These are phyloP conservation scores for Hippophae gyantsensis DNA, from an alignment of 306 rosid genomes.

Conservation along the genomic window DNA sequence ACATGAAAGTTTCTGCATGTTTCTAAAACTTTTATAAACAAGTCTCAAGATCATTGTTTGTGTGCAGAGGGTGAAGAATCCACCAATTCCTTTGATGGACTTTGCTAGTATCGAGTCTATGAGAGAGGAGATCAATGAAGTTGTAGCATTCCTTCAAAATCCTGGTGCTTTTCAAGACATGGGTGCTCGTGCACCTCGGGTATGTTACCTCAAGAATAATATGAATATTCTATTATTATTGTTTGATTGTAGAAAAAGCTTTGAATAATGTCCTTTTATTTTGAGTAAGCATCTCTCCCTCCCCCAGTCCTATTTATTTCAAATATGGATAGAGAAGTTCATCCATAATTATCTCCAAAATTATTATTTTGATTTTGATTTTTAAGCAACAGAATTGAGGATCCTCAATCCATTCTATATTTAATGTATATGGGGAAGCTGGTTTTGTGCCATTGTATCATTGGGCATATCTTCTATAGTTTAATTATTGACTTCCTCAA, in stretches of 20 bases:
- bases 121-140: slow-evolving; percentile 94
- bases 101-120: slow-evolving; percentile 87
- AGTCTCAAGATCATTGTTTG: slow-evolving; percentile 26
- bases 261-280: slow-evolving; percentile 6
- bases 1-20: slow-evolving; percentile 10
- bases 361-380: no score
- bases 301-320: neutral
- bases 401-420: no score
- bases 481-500: slow-evolving; percentile 5
- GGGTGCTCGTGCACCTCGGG: slow-evolving; percentile 98
- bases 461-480: neutral
- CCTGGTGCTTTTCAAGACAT: slow-evolving; percentile 87
- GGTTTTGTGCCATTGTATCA: no score
- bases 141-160: slow-evolving; percentile 83
- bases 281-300: neutral
- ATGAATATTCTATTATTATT: slow-evolving; percentile 6
- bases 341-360: no score
- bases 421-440: no score
- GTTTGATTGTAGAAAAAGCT: neutral
- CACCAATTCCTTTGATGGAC: slow-evolving; percentile 79
- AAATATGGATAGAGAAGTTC: no score
- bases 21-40: slow-evolving; percentile 13
- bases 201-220: slow-evolving; percentile 30
- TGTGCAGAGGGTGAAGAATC: slow-evolving; percentile 91
- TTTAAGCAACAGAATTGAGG: no score